These are phyloP conservation scores for Astraeus odoratus DNA, from an alignment of 768 basidiomycete genomes.

Conservation along the genomic window DNA sequence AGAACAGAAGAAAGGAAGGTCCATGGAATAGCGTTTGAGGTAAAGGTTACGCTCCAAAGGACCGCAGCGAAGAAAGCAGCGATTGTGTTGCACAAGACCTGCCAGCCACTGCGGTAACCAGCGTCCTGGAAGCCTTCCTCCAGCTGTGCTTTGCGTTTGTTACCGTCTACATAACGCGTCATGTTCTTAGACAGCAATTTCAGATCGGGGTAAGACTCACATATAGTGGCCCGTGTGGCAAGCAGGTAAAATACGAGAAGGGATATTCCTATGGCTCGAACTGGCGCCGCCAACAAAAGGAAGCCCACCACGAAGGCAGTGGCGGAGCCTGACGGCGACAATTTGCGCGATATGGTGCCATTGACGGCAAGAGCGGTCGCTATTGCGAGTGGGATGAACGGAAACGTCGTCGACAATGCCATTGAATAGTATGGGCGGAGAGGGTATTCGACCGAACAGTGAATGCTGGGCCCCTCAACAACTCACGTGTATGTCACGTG, in stretches of 20 bases:
- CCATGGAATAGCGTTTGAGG: constrained; percentile 37
- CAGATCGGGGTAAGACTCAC: constrained; percentile 31
- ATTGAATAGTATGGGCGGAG: no score
- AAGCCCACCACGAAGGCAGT: constrained; percentile 77
- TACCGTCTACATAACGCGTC: constrained; percentile 49
- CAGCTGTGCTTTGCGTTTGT: constrained; percentile 61
- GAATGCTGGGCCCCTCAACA: no score
- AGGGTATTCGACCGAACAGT: no score
- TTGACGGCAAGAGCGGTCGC: constrained; percentile 55
- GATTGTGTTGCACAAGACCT: constrained; percentile 78
- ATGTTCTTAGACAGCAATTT: constrained; percentile 1
- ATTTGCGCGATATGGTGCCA: constrained; percentile 66
- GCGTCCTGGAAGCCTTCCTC: constrained; percentile 73
- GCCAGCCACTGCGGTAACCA: constrained; percentile 72
- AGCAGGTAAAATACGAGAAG: constrained; percentile 74
- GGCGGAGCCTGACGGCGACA: constrained; percentile 69
- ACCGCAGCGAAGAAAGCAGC: constrained; percentile 53
- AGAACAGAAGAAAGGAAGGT: constrained; percentile 12
- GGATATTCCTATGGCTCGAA: constrained; percentile 55
- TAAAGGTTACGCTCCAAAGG: constrained; percentile 59
- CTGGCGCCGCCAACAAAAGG: constrained; percentile 59
- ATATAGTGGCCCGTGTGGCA: constrained; percentile 80
- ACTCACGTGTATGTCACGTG: no score
- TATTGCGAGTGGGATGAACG: constrained; percentile 36
- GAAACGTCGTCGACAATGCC: constrained; percentile 29